A percentile compares a stretch with the other conserved stretches of the same genome.
Conservation (phyloP, 176 grass and related monocot species). For the Musa beccarii region DNA sequence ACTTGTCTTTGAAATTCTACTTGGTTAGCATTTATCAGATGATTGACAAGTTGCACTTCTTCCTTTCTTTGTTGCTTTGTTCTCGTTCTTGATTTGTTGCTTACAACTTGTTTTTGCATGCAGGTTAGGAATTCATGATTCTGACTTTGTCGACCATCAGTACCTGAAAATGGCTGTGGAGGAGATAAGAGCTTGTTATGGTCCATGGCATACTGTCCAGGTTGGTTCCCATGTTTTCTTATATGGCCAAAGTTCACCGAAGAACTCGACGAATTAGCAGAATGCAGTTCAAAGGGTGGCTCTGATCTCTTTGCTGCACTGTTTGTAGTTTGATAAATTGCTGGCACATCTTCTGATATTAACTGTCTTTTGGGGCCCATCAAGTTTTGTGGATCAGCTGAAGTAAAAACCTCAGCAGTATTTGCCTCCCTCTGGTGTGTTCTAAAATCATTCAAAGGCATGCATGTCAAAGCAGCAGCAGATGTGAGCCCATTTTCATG, state of each 20-base stretch:
- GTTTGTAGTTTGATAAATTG: conserved; percentile 13
- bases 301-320: conserved; percentile 16
- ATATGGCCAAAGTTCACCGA: background rate
- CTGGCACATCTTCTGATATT: conserved; percentile 17
- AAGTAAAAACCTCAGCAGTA: conserved; percentile 23
- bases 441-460: conserved; percentile 15
- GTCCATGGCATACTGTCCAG: background rate
- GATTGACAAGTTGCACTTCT: too few relatives aligned
- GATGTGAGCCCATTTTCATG: conserved; percentile 7
- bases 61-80: background rate
- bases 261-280: background rate
- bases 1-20: background rate
- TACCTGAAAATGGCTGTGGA: background rate
- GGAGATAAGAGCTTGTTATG: background rate
- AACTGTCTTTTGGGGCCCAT: conserved; percentile 28
- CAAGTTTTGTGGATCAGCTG: conserved; percentile 36
- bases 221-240: background rate
- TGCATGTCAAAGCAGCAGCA: conserved; percentile 23
- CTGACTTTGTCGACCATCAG: background rate
- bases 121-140: background rate
- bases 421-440: conserved; percentile 16
- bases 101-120: background rate
- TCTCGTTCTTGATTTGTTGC: background rate
- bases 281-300: background rate
- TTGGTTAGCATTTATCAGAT: background rate